A percentile compares a stretch with the other conserved stretches of the same genome.
These are phyloP conservation scores for Hyphodiscus sp. DNA, from an alignment of 2,329 filamentous ascomycete species.

Conservation along the genomic window DNA sequence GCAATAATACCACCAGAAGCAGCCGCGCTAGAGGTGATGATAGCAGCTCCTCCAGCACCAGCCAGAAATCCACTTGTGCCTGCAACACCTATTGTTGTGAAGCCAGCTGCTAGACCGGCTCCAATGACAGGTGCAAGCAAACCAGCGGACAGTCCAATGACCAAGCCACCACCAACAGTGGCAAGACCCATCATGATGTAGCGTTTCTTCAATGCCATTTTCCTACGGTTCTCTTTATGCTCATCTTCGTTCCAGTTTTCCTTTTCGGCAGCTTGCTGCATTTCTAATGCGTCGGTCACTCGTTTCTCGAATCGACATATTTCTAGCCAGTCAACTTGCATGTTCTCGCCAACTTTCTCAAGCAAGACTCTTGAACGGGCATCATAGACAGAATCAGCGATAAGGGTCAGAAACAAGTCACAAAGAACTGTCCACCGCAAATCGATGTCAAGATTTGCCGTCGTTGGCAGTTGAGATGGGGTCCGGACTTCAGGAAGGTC, in stretches of 20 bases:
- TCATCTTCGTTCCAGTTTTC: constrained; percentile 98
- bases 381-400: constrained; percentile 93
- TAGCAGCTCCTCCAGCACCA: constrained; percentile 83
- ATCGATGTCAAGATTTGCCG: constrained; percentile 87
- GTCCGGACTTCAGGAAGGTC: constrained; percentile 74
- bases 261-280: constrained; percentile 90
- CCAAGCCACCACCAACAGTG: constrained; percentile 87
- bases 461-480: constrained; percentile 74
- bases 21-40: constrained; percentile 87
- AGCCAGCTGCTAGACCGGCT: constrained; percentile 85
- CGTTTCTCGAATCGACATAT: constrained; percentile 96
- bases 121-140: constrained; percentile 90
- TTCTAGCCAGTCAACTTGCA: constrained; percentile 83
- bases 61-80: constrained; percentile 86
- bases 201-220: constrained; percentile 72
- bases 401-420: constrained; percentile 90
- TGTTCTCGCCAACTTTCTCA: constrained; percentile 72
- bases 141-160: constrained; percentile 92
- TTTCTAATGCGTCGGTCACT: constrained; percentile 92
- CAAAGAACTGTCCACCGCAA: constrained; percentile 95
- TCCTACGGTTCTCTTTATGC: constrained; percentile 80
- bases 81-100: constrained; percentile 88
- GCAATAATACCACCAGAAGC: constrained; percentile 84
- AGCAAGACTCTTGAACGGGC: constrained; percentile 77
- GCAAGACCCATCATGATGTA: constrained; percentile 96